These are phyloP conservation scores for Silene conica DNA, from an alignment of 148 eudicot genomes.

Conservation along the genomic window DNA sequence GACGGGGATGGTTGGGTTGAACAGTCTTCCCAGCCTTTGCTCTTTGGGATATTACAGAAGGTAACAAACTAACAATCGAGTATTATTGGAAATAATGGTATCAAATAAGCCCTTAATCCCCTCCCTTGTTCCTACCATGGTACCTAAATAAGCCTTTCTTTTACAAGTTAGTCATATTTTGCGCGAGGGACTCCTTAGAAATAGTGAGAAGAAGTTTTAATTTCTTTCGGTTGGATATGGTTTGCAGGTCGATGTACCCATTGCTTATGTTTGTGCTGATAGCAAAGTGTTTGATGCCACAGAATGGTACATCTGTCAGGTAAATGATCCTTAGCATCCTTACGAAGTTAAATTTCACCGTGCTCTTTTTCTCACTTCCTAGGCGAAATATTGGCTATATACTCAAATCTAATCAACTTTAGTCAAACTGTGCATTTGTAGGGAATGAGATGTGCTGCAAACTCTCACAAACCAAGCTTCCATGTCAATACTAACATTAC, in stretches of 20 bases:
- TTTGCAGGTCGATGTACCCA: conserved; percentile 75
- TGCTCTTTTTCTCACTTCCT: background rate
- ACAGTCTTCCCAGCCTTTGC: conserved; percentile 82
- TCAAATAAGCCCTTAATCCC: background rate
- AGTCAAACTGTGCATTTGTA: conserved; percentile 22
- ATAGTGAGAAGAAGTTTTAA: background rate
- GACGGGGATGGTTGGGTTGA: conserved; percentile 99
- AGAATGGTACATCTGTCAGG: conserved; percentile 98
- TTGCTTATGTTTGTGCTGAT: conserved; percentile 88
- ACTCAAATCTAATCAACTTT: background rate
- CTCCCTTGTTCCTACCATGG: no score
- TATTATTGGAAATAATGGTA: background rate
- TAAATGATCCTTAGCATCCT: conserved; percentile 21
- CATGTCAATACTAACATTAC: conserved; percentile 82
- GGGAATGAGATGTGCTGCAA: conserved; percentile 94
- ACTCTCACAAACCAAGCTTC: conserved; percentile 90
- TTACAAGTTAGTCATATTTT: no score
- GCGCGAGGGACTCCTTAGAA: no score
- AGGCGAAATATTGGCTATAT: background rate
- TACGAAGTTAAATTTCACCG: background rate
- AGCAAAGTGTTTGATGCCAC: conserved; percentile 82
- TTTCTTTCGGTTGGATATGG: conserved; percentile 10
- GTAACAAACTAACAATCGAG: conserved; percentile 34
- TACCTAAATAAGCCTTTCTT: no score
- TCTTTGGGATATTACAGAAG: conserved; percentile 88